Evolutionary conservation across 805 yeast genomes (phyloP).

Genomic region (Zygoascus biomembranicola): DNA sequence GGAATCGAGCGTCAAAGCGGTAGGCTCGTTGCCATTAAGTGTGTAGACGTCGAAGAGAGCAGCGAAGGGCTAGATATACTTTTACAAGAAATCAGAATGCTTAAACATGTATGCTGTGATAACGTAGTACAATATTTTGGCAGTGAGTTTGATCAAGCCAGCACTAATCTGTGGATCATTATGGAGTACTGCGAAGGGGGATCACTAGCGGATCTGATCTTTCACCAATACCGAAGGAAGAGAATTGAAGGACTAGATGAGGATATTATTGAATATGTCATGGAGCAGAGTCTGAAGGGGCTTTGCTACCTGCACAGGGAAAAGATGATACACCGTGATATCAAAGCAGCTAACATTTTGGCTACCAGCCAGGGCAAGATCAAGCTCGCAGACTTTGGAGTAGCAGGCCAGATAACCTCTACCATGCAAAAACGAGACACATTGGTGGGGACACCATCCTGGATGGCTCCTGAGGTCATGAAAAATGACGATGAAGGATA

Average conservation of each 20-base stretch:
- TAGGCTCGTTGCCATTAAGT: constrained; percentile 71
- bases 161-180: constrained; percentile 68
- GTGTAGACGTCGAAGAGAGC: constrained; percentile 69
- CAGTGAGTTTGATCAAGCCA: constrained; percentile 47
- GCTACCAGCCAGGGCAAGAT: constrained; percentile 61
- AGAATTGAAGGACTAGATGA: background rate
- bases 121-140: constrained; percentile 58
- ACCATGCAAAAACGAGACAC: constrained; percentile 51
- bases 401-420: constrained; percentile 67
- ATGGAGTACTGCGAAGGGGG: constrained; percentile 98
- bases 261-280: constrained; percentile 43
- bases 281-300: constrained; percentile 59
- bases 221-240: no score
- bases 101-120: constrained; percentile 57
- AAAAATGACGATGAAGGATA: constrained; percentile 31
- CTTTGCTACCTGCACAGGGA: constrained; percentile 68
- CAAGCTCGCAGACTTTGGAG: constrained; percentile 91
- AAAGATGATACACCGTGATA: constrained; percentile 77
- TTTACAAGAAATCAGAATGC: constrained; percentile 63
- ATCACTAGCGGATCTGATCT: constrained; percentile 58
- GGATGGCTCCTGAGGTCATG: constrained; percentile 99
- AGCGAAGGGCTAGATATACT: constrained; percentile 41
- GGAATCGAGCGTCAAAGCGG: constrained; percentile 30
- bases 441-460: constrained; percentile 90
- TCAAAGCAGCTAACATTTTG: constrained; percentile 82